A percentile compares a stretch with the other conserved stretches of the same genome.
Evolutionary conservation across 23 red algal genomes (phyloP).

Genomic region (Pyropia yezoensis): DNA sequence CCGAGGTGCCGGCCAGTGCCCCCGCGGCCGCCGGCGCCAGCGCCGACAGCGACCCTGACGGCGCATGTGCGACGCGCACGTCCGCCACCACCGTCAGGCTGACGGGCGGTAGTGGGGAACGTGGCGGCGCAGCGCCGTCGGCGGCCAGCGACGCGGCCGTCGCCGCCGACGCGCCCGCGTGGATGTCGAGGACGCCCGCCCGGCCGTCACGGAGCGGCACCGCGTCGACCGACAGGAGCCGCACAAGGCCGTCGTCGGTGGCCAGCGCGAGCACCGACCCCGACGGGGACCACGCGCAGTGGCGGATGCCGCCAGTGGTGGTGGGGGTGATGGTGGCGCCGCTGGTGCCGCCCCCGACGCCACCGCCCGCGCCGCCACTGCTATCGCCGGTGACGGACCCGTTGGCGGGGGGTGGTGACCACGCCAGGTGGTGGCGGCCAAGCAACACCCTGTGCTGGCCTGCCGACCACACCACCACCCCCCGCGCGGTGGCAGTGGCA

Average conservation of each 20-base stretch:
- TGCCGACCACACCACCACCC: conserved; percentile 42
- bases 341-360: not conserved
- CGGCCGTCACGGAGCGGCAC: conserved; percentile 29
- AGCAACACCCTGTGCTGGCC: conserved; percentile 44
- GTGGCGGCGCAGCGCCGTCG: conserved; percentile 1
- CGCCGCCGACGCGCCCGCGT: not conserved
- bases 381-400: conserved; percentile 23
- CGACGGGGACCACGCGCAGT: no score
- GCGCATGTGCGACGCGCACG: conserved; percentile 26
- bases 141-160: conserved; percentile 12
- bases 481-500: conserved; percentile 19
- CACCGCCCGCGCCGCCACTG: not conserved
- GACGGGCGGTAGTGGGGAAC: conserved; percentile 18
- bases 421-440: conserved; percentile 32
- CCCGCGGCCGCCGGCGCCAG: conserved; percentile 34
- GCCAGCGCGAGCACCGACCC: no score
- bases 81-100: conserved; percentile 18
- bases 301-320: no score
- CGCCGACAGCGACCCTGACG: conserved; percentile 10
- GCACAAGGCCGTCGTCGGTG: no score
- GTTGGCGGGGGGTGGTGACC: conserved; percentile 6
- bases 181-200: conserved; percentile 23
- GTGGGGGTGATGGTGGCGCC: no score
- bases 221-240: not conserved
- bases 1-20: conserved; percentile 47